These are phyloP conservation scores for Chytriomyces hyalinus DNA, from an alignment of 192 early-diverging fungal genomes.

Conservation along the genomic window DNA sequence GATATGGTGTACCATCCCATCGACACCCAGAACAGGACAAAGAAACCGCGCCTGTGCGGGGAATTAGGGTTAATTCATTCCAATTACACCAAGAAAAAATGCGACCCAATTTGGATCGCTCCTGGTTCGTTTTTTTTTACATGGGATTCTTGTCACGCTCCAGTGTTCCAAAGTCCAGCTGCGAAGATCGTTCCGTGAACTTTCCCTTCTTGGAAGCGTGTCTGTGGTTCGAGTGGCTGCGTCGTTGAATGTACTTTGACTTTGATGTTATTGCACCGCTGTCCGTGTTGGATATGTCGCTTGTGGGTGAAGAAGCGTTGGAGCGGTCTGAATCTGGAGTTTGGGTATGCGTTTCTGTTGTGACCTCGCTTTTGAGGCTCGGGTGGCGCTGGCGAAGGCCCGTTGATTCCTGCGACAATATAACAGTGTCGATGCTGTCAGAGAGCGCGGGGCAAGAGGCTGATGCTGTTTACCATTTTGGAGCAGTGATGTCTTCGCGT, in stretches of 20 bases:
- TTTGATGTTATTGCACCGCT: not conserved
- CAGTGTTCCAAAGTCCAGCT: slow-evolving; percentile 21
- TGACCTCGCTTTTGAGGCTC: not conserved
- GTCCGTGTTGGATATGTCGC: not conserved
- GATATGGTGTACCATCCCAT: slow-evolving; percentile 74
- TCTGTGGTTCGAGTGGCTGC: not conserved
- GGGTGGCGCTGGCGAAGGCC: not conserved
- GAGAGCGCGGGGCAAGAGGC: no score
- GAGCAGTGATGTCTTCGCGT: no score
- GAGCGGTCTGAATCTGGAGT: not conserved
- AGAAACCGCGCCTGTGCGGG: slow-evolving; percentile 67
- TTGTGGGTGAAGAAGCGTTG: not conserved
- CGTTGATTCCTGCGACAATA: not conserved
- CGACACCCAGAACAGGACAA: slow-evolving; percentile 83
- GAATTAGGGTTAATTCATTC: slow-evolving; percentile 59
- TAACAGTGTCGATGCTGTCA: not conserved
- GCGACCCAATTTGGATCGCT: not conserved
- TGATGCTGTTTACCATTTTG: no score
- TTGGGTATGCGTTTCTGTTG: not conserved
- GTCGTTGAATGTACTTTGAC: not conserved
- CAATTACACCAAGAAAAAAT: not conserved
- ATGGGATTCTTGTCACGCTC: slow-evolving; percentile 10
- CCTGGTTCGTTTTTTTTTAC: slow-evolving; percentile 46
- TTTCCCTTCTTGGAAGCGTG: not conserved
- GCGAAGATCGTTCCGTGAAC: slow-evolving; percentile 14